A percentile compares a stretch with the other conserved stretches of the same genome.
phyloP scores from a whole-genome alignment of 768 basidiomycete species.

The Mycena crocata region DNA sequence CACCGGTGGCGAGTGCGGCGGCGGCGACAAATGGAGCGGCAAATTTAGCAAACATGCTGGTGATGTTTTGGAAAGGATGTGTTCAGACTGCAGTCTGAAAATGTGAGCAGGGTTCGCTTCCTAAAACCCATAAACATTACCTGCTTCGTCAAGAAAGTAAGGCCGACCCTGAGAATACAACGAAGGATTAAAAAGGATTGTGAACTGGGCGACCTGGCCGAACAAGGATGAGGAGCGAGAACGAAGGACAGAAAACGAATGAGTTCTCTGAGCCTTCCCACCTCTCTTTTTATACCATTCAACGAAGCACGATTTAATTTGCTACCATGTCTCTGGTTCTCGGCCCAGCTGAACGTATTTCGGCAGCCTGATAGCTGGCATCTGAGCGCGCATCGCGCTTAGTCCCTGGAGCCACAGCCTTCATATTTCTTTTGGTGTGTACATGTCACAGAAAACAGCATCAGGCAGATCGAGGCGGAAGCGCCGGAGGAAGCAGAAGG shows the following conservation, averaged over 20 bases:
- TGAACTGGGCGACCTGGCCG: slow-evolving; percentile 52
- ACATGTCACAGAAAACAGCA: slow-evolving; percentile 7
- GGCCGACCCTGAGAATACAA: slow-evolving; percentile 33
- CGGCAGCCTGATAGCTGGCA: slow-evolving; percentile 7
- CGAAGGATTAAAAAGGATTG: slow-evolving; percentile 38
- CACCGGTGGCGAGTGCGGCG: slow-evolving; percentile 43
- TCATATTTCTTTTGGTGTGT: slow-evolving; percentile 7
- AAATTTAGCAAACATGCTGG: slow-evolving; percentile 53
- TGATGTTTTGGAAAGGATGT: slow-evolving; percentile 35
- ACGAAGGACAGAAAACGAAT: slow-evolving; percentile 41
- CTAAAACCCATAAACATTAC: slow-evolving; percentile 23
- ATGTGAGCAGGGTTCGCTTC: neutral
- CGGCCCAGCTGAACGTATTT: neutral
- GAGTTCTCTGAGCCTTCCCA: neutral
- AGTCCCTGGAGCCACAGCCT: slow-evolving; percentile 6
- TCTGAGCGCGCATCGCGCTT: slow-evolving; percentile 16
- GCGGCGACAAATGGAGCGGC: slow-evolving; percentile 43
- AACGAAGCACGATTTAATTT: slow-evolving; percentile 1
- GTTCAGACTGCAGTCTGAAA: slow-evolving; percentile 25
- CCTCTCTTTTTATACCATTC: slow-evolving; percentile 25
- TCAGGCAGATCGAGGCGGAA: slow-evolving; percentile 8
- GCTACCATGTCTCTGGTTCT: slow-evolving; percentile 30
- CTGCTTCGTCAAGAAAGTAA: slow-evolving; percentile 44
- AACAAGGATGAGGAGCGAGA: slow-evolving; percentile 41
- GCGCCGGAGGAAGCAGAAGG: neutral